A percentile compares a stretch with the other conserved stretches of the same genome.
Conservation (phyloP, 2,329 filamentous ascomycete species). For the Emmonsia crescens region DNA sequence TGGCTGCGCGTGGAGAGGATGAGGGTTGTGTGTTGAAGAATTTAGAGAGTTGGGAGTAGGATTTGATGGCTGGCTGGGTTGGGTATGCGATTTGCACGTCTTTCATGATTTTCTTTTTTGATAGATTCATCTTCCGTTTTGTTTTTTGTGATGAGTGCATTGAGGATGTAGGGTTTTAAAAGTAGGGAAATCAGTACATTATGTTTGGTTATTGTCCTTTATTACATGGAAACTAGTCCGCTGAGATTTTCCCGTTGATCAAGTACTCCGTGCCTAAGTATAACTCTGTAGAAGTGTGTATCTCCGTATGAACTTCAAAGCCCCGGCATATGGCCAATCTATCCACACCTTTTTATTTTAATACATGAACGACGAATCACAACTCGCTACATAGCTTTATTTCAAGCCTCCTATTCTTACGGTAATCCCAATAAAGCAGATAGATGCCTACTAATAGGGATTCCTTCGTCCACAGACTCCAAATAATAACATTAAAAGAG, state of each 20-base stretch:
- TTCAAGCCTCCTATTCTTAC: not conserved
- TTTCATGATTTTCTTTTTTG: not conserved
- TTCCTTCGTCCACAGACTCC: not conserved
- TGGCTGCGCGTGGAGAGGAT: conserved; percentile 43
- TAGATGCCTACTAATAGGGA: not conserved
- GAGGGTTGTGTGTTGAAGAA: conserved; percentile 55
- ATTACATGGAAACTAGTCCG: not conserved
- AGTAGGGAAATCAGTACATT: not conserved
- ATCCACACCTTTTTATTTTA: no score
- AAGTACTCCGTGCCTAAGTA: not conserved
- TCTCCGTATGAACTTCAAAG: not conserved
- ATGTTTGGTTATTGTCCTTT: not conserved
- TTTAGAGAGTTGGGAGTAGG: conserved; percentile 39
- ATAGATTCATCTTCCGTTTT: not conserved
- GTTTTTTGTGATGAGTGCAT: not conserved
- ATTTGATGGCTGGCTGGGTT: not conserved
- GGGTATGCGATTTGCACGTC: not conserved
- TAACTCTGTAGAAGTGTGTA: not conserved
- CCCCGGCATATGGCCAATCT: no score
- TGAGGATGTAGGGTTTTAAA: not conserved
- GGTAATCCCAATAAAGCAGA: not conserved
- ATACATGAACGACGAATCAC: not conserved
- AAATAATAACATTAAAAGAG: not conserved
- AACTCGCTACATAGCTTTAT: not conserved
- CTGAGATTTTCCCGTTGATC: not conserved